These are phyloP conservation scores for Alternaria angustiovoidea DNA, from an alignment of 2,329 filamentous ascomycete genomes.

Conservation along the genomic window DNA sequence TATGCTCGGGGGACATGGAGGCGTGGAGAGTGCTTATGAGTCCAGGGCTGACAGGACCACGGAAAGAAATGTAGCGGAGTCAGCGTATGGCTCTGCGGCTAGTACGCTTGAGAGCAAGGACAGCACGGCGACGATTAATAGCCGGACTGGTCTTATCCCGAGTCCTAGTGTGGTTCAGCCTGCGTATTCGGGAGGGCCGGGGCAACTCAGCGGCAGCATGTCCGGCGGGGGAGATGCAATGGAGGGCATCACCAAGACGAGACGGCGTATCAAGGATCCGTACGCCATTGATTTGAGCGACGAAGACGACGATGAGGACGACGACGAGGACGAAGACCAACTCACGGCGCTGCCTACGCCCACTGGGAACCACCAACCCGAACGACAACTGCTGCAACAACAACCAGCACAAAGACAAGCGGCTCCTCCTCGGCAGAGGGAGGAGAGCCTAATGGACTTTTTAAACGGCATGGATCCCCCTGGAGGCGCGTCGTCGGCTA, in stretches of 20 bases:
- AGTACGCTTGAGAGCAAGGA: constrained; percentile 49
- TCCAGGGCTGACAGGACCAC: neutral
- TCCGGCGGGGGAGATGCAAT: constrained; percentile 27
- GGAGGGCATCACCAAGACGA: constrained; percentile 72
- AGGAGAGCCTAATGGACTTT: constrained; percentile 76
- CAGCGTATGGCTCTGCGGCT: constrained; percentile 39
- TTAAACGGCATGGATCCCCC: constrained; percentile 74
- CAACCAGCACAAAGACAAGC: neutral
- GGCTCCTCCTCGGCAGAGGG: neutral
- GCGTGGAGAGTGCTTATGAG: constrained; percentile 42
- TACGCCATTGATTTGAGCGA: constrained; percentile 81
- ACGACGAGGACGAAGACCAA: constrained; percentile 53
- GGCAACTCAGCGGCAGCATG: constrained; percentile 46
- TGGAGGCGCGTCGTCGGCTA: constrained; percentile 21
- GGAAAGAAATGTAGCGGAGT: neutral
- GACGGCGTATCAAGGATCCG: constrained; percentile 81
- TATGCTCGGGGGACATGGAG: constrained; percentile 46
- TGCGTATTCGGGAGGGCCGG: constrained; percentile 47
- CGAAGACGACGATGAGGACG: constrained; percentile 28
- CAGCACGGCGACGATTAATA: constrained; percentile 72
- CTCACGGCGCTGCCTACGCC: constrained; percentile 56
- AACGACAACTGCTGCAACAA: constrained; percentile 17
- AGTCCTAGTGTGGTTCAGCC: constrained; percentile 44
- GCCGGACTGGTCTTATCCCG: constrained; percentile 72
- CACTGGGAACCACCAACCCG: neutral